Conservation (phyloP, 345 rosid species). For the Triadica sebifera region DNA sequence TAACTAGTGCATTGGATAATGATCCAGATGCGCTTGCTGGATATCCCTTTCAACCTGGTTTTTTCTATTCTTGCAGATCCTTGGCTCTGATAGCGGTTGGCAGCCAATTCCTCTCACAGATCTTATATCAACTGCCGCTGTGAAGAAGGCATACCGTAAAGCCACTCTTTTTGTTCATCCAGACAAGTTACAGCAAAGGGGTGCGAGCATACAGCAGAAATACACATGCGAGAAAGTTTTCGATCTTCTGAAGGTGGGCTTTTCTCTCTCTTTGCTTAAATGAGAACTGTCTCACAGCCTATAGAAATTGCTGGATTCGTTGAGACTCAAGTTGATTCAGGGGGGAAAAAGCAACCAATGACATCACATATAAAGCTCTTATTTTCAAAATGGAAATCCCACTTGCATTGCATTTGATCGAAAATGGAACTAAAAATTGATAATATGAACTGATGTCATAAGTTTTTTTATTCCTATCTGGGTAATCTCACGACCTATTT, state of each 20-base stretch:
- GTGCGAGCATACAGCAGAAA: conserved; percentile 87
- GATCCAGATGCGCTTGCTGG: background rate
- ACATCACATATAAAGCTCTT: too few relatives aligned
- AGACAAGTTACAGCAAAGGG: conserved; percentile 94
- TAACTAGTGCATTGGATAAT: too few relatives aligned
- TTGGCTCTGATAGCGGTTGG: conserved; percentile 95
- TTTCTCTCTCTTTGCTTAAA: background rate
- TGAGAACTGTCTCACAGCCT: background rate
- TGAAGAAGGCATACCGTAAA: conserved; percentile 86
- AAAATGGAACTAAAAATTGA: background rate
- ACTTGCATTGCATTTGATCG: too few relatives aligned
- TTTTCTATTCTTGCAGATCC: conserved; percentile 53
- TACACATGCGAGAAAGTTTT: conserved; percentile 91
- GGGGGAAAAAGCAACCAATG: too few relatives aligned
- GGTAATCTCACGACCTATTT: background rate
- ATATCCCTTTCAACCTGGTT: background rate
- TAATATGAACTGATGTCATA: background rate
- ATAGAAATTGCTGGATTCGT: too few relatives aligned
- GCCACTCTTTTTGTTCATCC: conserved; percentile 93
- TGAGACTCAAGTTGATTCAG: too few relatives aligned
- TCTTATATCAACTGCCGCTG: conserved; percentile 60
- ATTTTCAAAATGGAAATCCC: too few relatives aligned
- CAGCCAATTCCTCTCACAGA: conserved; percentile 78
- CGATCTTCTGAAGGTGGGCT: conserved; percentile 79
- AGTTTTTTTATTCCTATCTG: background rate